Percentiles rank a stretch among this genome's conserved stretches.
phyloP scores from a whole-genome alignment of 108 stramenopile species.

The Pinguiococcus pyrenoidosus region DNA sequence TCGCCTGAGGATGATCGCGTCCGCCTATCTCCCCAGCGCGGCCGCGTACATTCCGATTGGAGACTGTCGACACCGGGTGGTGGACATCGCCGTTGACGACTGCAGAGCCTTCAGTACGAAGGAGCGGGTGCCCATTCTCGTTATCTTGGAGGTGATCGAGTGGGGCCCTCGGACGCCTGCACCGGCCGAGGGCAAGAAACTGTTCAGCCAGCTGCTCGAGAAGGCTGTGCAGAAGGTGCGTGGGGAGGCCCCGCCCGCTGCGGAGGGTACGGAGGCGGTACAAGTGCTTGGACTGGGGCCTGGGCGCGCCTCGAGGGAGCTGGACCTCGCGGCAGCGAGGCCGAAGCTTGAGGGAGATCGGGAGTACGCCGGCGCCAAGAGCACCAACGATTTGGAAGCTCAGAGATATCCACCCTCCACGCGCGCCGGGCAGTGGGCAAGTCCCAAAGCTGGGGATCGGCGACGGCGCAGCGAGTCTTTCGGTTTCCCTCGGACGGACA shows the following conservation, averaged over 20 bases:
- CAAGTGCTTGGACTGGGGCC: background rate
- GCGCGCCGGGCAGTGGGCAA: background rate
- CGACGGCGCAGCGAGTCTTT: too few relatives aligned
- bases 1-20: constrained; percentile 47
- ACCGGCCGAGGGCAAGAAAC: background rate
- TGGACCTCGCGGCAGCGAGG: background rate
- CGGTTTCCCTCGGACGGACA: too few relatives aligned
- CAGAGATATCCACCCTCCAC: background rate
- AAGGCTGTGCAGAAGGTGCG: background rate
- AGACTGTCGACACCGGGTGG: constrained; percentile 59
- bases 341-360: background rate
- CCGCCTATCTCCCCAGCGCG: constrained; percentile 57
- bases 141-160: constrained; percentile 75
- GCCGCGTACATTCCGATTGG: constrained; percentile 63
- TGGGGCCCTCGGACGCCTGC: constrained; percentile 11
- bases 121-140: constrained; percentile 79
- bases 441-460: too few relatives aligned
- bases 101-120: constrained; percentile 69
- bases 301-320: background rate
- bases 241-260: too few relatives aligned
- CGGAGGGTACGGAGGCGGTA: constrained; percentile 3
- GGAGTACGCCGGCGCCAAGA: background rate
- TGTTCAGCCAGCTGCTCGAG: background rate
- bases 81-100: constrained; percentile 65
- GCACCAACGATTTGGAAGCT: background rate